Conservation (phyloP, 1,139 yeast genomes). For the Meyerozyma elateridarum region DNA sequence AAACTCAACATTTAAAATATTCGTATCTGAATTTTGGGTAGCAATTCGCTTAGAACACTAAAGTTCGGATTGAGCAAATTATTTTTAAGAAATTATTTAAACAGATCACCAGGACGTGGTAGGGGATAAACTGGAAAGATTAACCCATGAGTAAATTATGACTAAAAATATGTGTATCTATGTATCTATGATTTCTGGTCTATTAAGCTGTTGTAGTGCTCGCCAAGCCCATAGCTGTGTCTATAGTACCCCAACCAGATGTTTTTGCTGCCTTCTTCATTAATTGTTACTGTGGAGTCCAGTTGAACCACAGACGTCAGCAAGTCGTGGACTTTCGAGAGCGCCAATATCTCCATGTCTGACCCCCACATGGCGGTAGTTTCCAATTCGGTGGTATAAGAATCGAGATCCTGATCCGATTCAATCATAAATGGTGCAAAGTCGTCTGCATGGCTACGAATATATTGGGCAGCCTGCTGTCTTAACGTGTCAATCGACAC, state of each 20-base stretch:
- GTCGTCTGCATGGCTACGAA: slow-evolving; percentile 58
- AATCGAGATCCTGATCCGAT: slow-evolving; percentile 61
- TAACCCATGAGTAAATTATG: too few relatives aligned
- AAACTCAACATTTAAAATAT: too few relatives aligned
- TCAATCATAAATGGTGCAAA: slow-evolving; percentile 81
- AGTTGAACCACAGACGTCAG: slow-evolving; percentile 75
- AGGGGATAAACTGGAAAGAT: too few relatives aligned
- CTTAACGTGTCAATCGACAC: slow-evolving; percentile 54
- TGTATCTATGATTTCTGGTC: too few relatives aligned
- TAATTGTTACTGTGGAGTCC: slow-evolving; percentile 59
- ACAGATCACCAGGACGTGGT: too few relatives aligned
- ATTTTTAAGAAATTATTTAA: too few relatives aligned
- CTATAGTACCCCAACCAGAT: slow-evolving; percentile 76
- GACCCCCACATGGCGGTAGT: slow-evolving; percentile 94
- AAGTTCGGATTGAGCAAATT: too few relatives aligned
- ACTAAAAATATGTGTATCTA: too few relatives aligned
- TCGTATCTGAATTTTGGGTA: too few relatives aligned
- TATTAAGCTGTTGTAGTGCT: slow-evolving; percentile 84
- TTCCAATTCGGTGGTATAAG: slow-evolving; percentile 65
- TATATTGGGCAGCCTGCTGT: slow-evolving; percentile 59
- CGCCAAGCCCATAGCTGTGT: slow-evolving; percentile 86
- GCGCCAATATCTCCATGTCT: slow-evolving; percentile 83
- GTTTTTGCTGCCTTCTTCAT: slow-evolving; percentile 45
- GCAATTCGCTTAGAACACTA: too few relatives aligned
- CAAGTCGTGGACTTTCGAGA: slow-evolving; percentile 61